Evolutionary conservation across 495 filamentous ascomycete species (phyloP).

Genomic region (Sabuloglossum arenarium): DNA sequence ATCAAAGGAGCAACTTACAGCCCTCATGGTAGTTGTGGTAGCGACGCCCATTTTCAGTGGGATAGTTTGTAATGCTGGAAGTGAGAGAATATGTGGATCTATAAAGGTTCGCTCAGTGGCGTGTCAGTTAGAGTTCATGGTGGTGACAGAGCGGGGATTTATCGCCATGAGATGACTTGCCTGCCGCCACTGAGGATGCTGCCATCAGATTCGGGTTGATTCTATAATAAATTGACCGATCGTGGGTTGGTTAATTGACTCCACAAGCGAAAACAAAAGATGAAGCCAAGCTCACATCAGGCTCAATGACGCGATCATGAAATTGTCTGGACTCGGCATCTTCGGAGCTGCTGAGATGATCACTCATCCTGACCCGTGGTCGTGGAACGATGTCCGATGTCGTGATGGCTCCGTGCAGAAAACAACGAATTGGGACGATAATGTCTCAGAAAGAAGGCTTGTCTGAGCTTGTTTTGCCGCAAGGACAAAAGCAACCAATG

Average conservation of each 20-base stretch:
- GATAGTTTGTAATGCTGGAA: conserved; percentile 2
- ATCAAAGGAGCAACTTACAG: background rate
- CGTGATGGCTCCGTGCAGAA: too few relatives aligned
- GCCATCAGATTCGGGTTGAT: background rate
- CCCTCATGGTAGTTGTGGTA: conserved; percentile 6
- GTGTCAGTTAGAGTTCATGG: too few relatives aligned
- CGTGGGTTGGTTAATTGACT: background rate
- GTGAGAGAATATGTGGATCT: background rate
- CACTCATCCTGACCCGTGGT: background rate
- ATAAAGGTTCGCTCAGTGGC: background rate
- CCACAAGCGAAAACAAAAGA: background rate
- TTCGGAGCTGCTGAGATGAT: background rate
- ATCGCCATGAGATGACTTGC: too few relatives aligned
- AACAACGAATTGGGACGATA: background rate
- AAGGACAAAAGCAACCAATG: background rate
- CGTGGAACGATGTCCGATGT: too few relatives aligned
- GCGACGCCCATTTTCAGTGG: conserved; percentile 5
- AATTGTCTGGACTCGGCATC: background rate
- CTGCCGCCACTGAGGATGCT: background rate
- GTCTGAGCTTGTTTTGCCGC: background rate
- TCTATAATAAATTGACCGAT: background rate
- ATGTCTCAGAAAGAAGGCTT: background rate
- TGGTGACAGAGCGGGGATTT: too few relatives aligned
- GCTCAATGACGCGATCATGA: background rate
- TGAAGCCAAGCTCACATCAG: background rate